Evolutionary conservation across 768 basidiomycete species (phyloP).

Genomic region (Suillus alpinus): DNA sequence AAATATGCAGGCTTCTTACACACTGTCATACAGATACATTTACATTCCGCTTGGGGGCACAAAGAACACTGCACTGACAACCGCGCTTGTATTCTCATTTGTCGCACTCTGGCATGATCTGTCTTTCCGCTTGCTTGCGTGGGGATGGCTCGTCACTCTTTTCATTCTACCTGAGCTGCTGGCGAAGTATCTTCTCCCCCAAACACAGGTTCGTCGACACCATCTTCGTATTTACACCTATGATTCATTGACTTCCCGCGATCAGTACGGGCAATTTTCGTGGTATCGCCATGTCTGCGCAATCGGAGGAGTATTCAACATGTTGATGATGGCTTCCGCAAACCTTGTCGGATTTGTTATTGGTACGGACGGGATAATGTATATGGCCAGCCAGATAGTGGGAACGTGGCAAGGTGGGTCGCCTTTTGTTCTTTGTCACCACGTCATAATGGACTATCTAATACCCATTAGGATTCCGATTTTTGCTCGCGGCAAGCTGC

Average conservation of each 20-base stretch:
- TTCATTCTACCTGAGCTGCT: conserved; percentile 87
- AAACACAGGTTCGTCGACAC: conserved; percentile 49
- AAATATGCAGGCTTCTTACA: neutral
- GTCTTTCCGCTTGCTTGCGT: conserved; percentile 80
- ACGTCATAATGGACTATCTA: conserved; percentile 3
- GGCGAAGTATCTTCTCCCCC: conserved; percentile 58
- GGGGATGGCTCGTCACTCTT: conserved; percentile 94
- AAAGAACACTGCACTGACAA: conserved; percentile 55
- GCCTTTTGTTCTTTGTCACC: neutral
- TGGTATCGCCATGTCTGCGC: conserved; percentile 93
- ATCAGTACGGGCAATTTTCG: conserved; percentile 57
- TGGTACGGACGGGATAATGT: conserved; percentile 74
- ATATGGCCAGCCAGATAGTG: conserved; percentile 61
- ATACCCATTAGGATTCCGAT: conserved; percentile 52
- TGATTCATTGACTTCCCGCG: conserved; percentile 3
- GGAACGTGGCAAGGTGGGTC: conserved; percentile 62
- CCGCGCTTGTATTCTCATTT: conserved; percentile 85
- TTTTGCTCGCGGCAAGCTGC: conserved; percentile 55
- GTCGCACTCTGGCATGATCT: conserved; percentile 98
- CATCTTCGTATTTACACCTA: neutral
- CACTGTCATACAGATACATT: conserved; percentile 66
- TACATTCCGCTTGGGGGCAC: conserved; percentile 90
- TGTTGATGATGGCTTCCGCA: conserved; percentile 86
- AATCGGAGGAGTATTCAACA: conserved; percentile 77
- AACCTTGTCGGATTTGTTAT: conserved; percentile 96